Conservation (phyloP, 2,329 filamentous ascomycete species). For the Trichoderma hamatum region DNA sequence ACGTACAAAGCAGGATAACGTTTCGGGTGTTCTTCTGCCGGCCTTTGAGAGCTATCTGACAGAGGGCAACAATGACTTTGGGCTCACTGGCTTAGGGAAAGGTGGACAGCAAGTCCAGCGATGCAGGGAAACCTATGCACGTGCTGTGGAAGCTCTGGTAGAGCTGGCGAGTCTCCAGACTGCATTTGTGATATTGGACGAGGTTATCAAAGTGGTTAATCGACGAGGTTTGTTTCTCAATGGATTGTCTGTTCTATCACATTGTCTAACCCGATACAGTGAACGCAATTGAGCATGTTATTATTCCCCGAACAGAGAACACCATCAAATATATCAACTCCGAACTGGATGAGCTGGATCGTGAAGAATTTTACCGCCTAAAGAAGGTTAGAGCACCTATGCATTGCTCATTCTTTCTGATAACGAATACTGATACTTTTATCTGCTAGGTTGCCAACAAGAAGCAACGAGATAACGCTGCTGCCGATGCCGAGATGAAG, state of each 20-base stretch:
- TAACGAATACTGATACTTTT: neutral
- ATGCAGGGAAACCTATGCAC: constrained; percentile 92
- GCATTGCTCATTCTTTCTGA: neutral
- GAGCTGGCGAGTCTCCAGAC: constrained; percentile 95
- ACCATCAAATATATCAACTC: constrained; percentile 99
- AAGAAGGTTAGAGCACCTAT: constrained; percentile 66
- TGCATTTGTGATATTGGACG: constrained; percentile 95
- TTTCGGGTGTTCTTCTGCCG: constrained; percentile 92
- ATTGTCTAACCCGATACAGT: constrained; percentile 54
- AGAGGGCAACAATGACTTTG: constrained; percentile 93
- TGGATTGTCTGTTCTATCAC: constrained; percentile 29
- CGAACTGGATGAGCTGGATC: constrained; percentile 93
- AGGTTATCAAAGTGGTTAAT: constrained; percentile 99
- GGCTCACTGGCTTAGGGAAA: constrained; percentile 91
- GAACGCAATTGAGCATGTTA: constrained; percentile 94
- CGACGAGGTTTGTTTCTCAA: constrained; percentile 67
- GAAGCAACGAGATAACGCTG: constrained; percentile 77
- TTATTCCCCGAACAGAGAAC: constrained; percentile 96
- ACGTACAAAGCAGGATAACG: constrained; percentile 95
- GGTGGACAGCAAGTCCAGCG: constrained; percentile 96
- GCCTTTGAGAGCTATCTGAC: constrained; percentile 89
- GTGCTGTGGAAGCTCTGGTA: constrained; percentile 93
- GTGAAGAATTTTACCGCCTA: constrained; percentile 96
- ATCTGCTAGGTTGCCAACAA: constrained; percentile 73
- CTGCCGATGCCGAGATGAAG: constrained; percentile 73